Base-by-base conservation (phyloP, 495 filamentous ascomycete genomes). In the Penicillium riverlandense region DNA sequence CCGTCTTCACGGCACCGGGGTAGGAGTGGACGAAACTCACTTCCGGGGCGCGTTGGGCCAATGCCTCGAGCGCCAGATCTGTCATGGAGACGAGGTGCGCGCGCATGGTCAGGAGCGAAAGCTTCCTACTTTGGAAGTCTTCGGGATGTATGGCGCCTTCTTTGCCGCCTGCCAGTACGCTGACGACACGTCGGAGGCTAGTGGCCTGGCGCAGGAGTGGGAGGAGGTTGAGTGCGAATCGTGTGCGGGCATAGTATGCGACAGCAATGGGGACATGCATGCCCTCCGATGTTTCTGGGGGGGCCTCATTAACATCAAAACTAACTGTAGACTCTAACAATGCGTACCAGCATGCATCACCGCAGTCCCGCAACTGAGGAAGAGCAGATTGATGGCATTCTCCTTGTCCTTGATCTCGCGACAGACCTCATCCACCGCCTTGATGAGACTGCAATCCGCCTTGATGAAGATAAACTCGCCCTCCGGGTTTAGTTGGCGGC, bases 191-290 rank as follows among this genome's bases (percentile, higher is more conserved):
- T 1, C 70, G 66, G n/a, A 77, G 68, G 1, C 45, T 16, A 1
- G 65, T 38, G 0, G 79, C 70, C 7, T 53, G 38, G 22, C 61
- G 61, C 0, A 88, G 53, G 0, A 77, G 71, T 0, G 84, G 82
- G 2, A 88, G 73, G 2, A 88, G 71, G 52, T 84, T 82, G 35
- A 60, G 44, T 15, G 75, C 71, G 57, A 86, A 85, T 33, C 83
- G 76, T 37, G 75, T 69, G 11, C 84, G 80, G 22, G 76, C 64
- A 59, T 86, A 86, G 62, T 79, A 80, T 38, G 60, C 65, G 4
- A 85, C 58, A 11, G 77, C 59, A 34, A 75, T 59, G 43, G 70
- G 70, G 29, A 63, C 59, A 48, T 80, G 66, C 10, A 88, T 65
- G 13, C 67, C 71, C 58, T 88, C 85, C 2, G 50, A 27, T 0